Percentiles rank a stretch among this genome's conserved stretches.
Conservation (phyloP, 2,329 filamentous ascomycete genomes). For the Fusarium coffeatum region DNA sequence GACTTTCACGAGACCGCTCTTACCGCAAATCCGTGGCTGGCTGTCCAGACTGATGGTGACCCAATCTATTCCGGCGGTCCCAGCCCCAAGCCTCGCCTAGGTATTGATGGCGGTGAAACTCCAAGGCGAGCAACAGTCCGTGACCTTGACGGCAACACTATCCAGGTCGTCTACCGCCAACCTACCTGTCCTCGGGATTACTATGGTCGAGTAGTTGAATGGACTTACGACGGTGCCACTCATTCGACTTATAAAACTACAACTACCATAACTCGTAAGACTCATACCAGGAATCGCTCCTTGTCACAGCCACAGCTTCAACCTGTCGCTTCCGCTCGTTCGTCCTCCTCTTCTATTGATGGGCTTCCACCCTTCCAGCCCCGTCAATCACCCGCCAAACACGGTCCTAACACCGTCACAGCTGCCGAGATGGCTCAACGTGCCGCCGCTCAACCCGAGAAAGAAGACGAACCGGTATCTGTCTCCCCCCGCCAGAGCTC, state of each 20-base stretch:
- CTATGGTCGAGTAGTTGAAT: slow-evolving; percentile 59
- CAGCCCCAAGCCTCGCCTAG: slow-evolving; percentile 48
- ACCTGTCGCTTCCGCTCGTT: slow-evolving; percentile 32
- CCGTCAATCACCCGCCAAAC: slow-evolving; percentile 34
- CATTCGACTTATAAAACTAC: slow-evolving; percentile 17
- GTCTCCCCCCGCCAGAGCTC: slow-evolving; percentile 52
- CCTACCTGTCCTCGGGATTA: slow-evolving; percentile 49
- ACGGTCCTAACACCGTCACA: slow-evolving; percentile 38
- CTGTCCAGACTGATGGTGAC: slow-evolving; percentile 47
- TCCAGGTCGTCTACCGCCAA: slow-evolving; percentile 76
- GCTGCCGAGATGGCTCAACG: slow-evolving; percentile 43
- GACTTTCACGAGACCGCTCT: slow-evolving; percentile 78
- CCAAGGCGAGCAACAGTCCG: slow-evolving; percentile 67
- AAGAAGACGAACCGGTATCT: slow-evolving; percentile 38
- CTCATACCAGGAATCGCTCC: slow-evolving; percentile 35
- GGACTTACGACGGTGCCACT: slow-evolving; percentile 60
- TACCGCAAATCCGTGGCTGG: slow-evolving; percentile 67
- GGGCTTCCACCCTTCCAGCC: slow-evolving; percentile 36
- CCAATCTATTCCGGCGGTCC: slow-evolving; percentile 35
- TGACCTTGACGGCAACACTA: slow-evolving; percentile 85
- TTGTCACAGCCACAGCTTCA: slow-evolving; percentile 41
- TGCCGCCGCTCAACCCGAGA: slow-evolving; percentile 32
- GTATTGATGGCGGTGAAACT: slow-evolving; percentile 47
- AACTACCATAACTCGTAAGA: slow-evolving; percentile 13
- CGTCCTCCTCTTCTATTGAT: slow-evolving; percentile 41